phyloP scores from a whole-genome alignment of 495 filamentous ascomycete species.

The Pyrenula aspistea region DNA sequence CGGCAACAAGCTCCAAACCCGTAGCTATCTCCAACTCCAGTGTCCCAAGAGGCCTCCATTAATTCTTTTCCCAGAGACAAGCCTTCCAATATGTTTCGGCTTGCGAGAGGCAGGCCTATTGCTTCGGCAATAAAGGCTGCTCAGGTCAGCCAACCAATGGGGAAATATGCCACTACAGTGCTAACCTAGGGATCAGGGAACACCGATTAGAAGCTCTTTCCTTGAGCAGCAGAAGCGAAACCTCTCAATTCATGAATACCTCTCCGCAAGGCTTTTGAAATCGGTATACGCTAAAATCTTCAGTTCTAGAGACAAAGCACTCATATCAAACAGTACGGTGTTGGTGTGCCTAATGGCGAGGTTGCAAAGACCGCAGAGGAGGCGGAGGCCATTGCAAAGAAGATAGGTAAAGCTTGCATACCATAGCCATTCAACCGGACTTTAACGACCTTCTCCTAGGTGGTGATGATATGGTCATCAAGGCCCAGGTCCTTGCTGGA shows the following conservation, averaged over 20 bases:
- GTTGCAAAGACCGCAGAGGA: conserved; percentile 75
- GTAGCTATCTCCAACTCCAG: background rate
- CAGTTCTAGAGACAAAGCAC: conserved; percentile 5
- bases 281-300: conserved; percentile 39
- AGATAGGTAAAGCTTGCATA: conserved; percentile 47
- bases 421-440: conserved; percentile 3
- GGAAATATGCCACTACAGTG: conserved; percentile 11
- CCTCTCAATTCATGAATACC: conserved; percentile 94
- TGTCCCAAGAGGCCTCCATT: background rate
- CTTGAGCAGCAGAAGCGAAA: conserved; percentile 65
- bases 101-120: conserved; percentile 56
- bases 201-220: conserved; percentile 33
- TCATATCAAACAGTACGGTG: conserved; percentile 59
- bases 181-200: conserved; percentile 21
- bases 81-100: conserved; percentile 55
- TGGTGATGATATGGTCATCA: conserved; percentile 97
- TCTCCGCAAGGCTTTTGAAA: conserved; percentile 80
- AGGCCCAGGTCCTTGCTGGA: conserved; percentile 96
- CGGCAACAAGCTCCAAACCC: background rate
- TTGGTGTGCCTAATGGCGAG: conserved; percentile 79
- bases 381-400: conserved; percentile 81
- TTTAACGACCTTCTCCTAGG: conserved; percentile 30
- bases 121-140: conserved; percentile 52
- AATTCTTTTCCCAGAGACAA: conserved; percentile 3
- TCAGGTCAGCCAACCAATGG: conserved; percentile 17